phyloP scores from a whole-genome alignment of 129 eudicot genomes.

The Lactuca saligna region DNA sequence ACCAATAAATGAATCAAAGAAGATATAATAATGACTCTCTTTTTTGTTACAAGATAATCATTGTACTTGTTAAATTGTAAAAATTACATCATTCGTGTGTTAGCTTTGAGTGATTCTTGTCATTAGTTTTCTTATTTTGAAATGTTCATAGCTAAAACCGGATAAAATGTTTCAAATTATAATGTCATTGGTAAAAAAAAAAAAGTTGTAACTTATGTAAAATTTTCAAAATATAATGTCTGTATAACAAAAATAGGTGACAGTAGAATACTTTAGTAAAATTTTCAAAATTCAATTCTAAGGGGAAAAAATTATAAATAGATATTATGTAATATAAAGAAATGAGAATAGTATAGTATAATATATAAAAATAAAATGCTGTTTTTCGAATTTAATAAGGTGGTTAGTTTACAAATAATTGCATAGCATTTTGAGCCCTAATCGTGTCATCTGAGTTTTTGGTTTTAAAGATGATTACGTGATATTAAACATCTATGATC shows the following conservation, averaged over 20 bases:
- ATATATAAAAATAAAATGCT: too few relatives aligned
- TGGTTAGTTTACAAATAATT: not conserved
- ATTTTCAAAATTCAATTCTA: too few relatives aligned
- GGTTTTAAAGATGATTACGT: not conserved
- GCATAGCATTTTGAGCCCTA: constrained; percentile 3
- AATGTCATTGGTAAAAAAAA: too few relatives aligned
- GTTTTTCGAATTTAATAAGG: too few relatives aligned
- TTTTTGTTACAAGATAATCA: constrained; percentile 13
- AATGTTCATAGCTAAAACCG: not conserved
- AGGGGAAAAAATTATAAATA: too few relatives aligned
- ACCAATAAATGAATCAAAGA: constrained; percentile 8
- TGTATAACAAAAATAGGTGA: too few relatives aligned
- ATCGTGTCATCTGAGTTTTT: not conserved
- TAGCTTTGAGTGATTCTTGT: not conserved
- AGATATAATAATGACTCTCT: constrained; percentile 12
- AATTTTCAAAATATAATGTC: too few relatives aligned
- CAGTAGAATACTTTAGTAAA: too few relatives aligned
- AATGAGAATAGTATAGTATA: too few relatives aligned
- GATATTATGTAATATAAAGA: too few relatives aligned
- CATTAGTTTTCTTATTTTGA: constrained; percentile 2
- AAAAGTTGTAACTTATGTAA: too few relatives aligned
- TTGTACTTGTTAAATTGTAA: not conserved
- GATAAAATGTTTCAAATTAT: too few relatives aligned
- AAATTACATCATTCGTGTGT: not conserved
- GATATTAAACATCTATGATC: not conserved